Evolutionary conservation across 2,329 filamentous ascomycete genomes (phyloP).

Genomic region (Apiospora kogelbergensis): DNA sequence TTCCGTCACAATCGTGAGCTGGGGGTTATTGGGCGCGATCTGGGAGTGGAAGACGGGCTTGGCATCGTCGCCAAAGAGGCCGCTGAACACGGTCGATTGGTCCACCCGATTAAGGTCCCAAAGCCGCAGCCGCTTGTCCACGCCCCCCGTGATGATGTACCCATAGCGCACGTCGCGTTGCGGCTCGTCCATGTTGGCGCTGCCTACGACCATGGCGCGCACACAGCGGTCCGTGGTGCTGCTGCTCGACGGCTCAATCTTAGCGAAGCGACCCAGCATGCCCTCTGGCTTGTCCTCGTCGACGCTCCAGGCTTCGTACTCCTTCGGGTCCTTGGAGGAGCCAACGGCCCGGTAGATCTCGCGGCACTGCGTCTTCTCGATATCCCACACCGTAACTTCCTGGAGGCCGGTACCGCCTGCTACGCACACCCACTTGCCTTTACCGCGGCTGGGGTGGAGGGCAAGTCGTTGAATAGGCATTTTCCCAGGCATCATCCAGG

Average conservation of each 20-base stretch:
- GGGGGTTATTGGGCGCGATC: constrained; percentile 47
- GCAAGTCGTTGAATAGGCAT: constrained; percentile 77
- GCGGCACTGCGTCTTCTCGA: constrained; percentile 84
- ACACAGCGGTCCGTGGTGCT: constrained; percentile 62
- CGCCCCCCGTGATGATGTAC: constrained; percentile 84
- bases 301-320: constrained; percentile 82
- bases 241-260: constrained; percentile 61
- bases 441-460: constrained; percentile 75
- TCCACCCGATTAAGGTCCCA: constrained; percentile 86
- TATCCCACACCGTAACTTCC: constrained; percentile 93
- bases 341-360: constrained; percentile 80
- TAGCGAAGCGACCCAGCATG: constrained; percentile 82
- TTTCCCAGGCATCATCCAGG: constrained; percentile 83
- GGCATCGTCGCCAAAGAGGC: constrained; percentile 62
- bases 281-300: constrained; percentile 87
- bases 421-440: constrained; percentile 83
- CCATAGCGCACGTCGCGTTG: constrained; percentile 72
- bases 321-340: constrained; percentile 57
- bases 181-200: constrained; percentile 68
- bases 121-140: constrained; percentile 88
- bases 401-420: constrained; percentile 83
- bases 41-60: constrained; percentile 71
- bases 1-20: constrained; percentile 65
- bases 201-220: constrained; percentile 71
- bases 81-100: constrained; percentile 77